A percentile compares a stretch with the other conserved stretches of the same genome.
These are phyloP conservation scores for Phytophthora crassamura DNA, from an alignment of 352 stramenopile genomes.

Conservation along the genomic window DNA sequence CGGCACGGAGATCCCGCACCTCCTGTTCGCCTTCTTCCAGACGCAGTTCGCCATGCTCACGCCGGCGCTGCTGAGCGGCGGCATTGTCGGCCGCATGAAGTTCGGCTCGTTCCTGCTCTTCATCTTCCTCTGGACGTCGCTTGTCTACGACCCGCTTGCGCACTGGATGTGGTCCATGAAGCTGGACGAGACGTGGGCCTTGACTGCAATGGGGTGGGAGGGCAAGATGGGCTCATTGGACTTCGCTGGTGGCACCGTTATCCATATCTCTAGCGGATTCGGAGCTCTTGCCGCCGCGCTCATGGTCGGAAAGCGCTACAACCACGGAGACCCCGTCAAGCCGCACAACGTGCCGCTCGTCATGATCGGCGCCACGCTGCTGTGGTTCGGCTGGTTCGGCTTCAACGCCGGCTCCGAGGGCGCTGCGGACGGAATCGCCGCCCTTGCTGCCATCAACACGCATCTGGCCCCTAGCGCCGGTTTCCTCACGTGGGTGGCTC, in stretches of 20 bases:
- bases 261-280: conserved; percentile 85
- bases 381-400: conserved; percentile 89
- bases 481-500: conserved; percentile 71
- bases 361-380: conserved; percentile 77
- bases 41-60: conserved; percentile 86
- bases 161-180: conserved; percentile 87
- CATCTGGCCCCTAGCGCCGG: conserved; percentile 65
- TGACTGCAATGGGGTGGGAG: conserved; percentile 60
- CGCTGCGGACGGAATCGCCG: conserved; percentile 65
- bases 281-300: conserved; percentile 69
- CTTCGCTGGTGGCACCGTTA: conserved; percentile 85
- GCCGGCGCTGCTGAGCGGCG: conserved; percentile 73
- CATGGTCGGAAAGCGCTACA: conserved; percentile 76
- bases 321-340: conserved; percentile 73
- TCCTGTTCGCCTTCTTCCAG: conserved; percentile 84
- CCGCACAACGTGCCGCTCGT: conserved; percentile 86
- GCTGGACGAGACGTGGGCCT: conserved; percentile 56
- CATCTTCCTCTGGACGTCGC: conserved; percentile 77
- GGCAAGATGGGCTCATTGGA: conserved; percentile 76
- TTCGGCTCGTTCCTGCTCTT: conserved; percentile 82
- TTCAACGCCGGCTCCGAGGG: conserved; percentile 79
- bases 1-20: conserved; percentile 67
- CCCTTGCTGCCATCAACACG: conserved; percentile 75
- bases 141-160: conserved; percentile 87
- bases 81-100: conserved; percentile 87